Evolutionary conservation across 2,329 filamentous ascomycete genomes (phyloP), one percentile per base, ranked within the genome.

Genomic region (Exophiala sp.): DNA sequence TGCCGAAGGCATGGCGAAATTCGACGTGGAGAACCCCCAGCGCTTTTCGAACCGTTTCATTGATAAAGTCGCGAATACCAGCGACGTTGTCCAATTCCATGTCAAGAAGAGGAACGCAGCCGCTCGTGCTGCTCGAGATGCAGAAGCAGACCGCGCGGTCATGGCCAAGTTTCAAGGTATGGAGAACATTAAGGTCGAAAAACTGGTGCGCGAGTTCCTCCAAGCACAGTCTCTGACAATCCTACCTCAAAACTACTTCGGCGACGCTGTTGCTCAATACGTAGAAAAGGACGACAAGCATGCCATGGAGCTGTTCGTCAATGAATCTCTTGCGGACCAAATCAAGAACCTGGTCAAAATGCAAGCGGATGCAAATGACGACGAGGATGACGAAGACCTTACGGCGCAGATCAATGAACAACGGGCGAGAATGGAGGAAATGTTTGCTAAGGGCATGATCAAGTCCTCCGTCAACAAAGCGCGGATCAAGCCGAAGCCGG

Each of bases 251-350:
- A 93, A 90, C 23, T 86, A 85, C 0, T 96, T 98, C 63, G 86
- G 89, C 13, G 90, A 97, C 63, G 93, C 93, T 0, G 88, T 98
- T 3, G 84, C 83, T 40, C 86, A 95, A 54, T 98, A 93, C 61
- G 88, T 98, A 21, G 83, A 90, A 65, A 97, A 97, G 60, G 88
- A 95, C 58, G 93, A 98, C 70, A 95, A 90, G 64, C 83, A 93
- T 61, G 88, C 88, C 2, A 88, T 97, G 82, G 82, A 90, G 63
- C 73, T 82, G 37, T 91, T 91, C 60, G 83, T 91, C 8, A 79
- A 78, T 18, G 83, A 88, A 24, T 85, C 83, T 11, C 71, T 91
- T 2, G 75, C 79, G 2, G 80, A 77, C 18, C 85, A 89, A 62
- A 78, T 90, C 14, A 81, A 82, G 58, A 78, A 85, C 55, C 75